Base-by-base conservation (phyloP, 371 early-diverging fungal species). In the Chytridium lagenaria region DNA sequence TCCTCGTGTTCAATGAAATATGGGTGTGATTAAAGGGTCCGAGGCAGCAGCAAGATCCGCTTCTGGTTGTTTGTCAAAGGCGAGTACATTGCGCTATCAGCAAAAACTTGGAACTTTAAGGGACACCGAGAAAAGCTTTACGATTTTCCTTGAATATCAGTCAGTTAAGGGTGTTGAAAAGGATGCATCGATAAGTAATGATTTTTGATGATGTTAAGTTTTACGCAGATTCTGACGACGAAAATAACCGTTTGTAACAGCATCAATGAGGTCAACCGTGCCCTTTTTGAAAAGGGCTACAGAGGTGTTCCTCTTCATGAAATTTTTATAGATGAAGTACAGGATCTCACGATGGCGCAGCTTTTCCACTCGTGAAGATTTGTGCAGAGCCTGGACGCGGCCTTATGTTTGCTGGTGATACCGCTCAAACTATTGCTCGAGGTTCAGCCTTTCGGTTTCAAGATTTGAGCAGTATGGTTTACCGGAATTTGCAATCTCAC, bases 361-460 rank as follows among this genome's bases (percentile, higher is more conserved):
- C 59, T 77, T n/a, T 77, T n/a, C 77, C 77, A 0, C 59, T 77
- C n/a, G 49, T 77, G 0, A 63, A 49, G 7, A 37, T 76, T 22
- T 76, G 77, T 44, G 39, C 66, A 36, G 52, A 64, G 37, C 77
- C 72, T n/a, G 34, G 52, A 2, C 73, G 69, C 23, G 77, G 77
- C 1, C 65, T 77, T 33, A 70, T 77, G 77, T 77, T 77, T 73
- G 77, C 77, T 40, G 77, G 77, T 28, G 77, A 77, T 39, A 77
- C 77, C 7, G 77, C 77, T 2, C 77, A 77, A 69, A 67, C 67
- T 15, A 77, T 77, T 63, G 50, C 71, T 51, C 61, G 73, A 5
- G 77, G 77, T 0, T 77, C 77, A 33, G 69, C 52, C 15, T 77
- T 77, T 39, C 68, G 77, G 10, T 77, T 77, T 37, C 55, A 77